These are phyloP conservation scores for Lasiosphaeria ovina DNA, from an alignment of 495 filamentous ascomycete species.

Conservation along the genomic window DNA sequence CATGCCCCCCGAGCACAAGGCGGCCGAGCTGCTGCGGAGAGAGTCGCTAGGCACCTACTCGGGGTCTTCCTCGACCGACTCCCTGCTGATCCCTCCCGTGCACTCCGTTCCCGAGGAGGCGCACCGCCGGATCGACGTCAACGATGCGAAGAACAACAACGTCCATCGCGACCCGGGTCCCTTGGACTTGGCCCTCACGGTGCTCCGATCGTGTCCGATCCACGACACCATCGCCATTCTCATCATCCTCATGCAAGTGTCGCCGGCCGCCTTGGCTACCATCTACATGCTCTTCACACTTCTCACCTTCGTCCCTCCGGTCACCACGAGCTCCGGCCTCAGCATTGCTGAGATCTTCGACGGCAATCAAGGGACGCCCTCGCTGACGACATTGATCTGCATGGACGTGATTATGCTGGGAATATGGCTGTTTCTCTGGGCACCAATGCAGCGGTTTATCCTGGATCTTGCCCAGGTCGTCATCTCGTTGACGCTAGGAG, in stretches of 20 bases:
- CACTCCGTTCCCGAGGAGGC: constrained; percentile 43
- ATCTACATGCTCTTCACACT: constrained; percentile 93
- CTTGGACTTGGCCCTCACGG: constrained; percentile 73
- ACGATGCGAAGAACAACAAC: constrained; percentile 64
- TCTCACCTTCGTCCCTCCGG: constrained; percentile 87
- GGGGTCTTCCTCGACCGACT: constrained; percentile 51
- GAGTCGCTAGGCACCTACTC: constrained; percentile 46
- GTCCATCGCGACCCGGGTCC: constrained; percentile 62
- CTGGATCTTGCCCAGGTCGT: constrained; percentile 95
- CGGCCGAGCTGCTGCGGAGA: constrained; percentile 39
- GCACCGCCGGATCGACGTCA: constrained; percentile 63
- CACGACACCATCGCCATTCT: constrained; percentile 96
- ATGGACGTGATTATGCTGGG: constrained; percentile 78
- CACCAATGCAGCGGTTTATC: constrained; percentile 80
- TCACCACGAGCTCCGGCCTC: constrained; percentile 52
- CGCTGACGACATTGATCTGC: constrained; percentile 74
- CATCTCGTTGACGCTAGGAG: constrained; percentile 89
- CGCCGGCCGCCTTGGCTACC: constrained; percentile 81
- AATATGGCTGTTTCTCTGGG: constrained; percentile 89
- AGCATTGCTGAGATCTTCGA: constrained; percentile 53
- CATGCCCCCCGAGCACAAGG: constrained; percentile 40
- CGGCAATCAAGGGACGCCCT: constrained; percentile 60
- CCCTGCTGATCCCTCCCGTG: constrained; percentile 34
- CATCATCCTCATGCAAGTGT: constrained; percentile 95
- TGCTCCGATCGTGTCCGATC: constrained; percentile 85